Conservation (phyloP, 164 flowering plant genomes). For the Echeveria elegans region DNA sequence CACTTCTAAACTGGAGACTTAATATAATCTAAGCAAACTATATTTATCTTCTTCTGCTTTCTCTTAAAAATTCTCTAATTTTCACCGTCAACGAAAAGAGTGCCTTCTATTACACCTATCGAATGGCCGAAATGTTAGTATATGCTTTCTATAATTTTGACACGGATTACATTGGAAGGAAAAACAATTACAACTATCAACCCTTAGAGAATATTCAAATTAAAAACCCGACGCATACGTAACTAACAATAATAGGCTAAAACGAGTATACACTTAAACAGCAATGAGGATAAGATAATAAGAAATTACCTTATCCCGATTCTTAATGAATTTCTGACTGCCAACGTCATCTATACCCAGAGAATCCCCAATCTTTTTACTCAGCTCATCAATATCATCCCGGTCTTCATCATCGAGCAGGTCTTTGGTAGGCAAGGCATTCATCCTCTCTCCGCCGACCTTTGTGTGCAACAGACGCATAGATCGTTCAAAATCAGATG, state of each 20-base stretch:
- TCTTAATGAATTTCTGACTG: not conserved
- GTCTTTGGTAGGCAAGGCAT: not conserved
- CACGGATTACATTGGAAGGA: not conserved
- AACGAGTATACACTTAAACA: not conserved
- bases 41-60: no score
- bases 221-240: not conserved
- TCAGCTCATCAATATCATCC: constrained; percentile 3
- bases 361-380: not conserved
- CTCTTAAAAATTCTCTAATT: no score
- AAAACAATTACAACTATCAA: not conserved
- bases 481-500: constrained; percentile 36
- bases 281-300: not conserved
- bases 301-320: constrained; percentile 1
- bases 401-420: not conserved
- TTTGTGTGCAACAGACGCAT: constrained; percentile 1
- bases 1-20: not conserved
- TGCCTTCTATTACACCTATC: no score
- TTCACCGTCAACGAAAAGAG: no score
- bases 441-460: not conserved
- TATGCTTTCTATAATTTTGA: no score
- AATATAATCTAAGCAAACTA: not conserved
- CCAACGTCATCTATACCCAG: not conserved
- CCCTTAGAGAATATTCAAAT: not conserved
- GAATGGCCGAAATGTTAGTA: no score
- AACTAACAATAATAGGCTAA: not conserved